These are phyloP conservation scores for Cercophora scortea DNA, from an alignment of 495 filamentous ascomycete species.

Conservation along the genomic window DNA sequence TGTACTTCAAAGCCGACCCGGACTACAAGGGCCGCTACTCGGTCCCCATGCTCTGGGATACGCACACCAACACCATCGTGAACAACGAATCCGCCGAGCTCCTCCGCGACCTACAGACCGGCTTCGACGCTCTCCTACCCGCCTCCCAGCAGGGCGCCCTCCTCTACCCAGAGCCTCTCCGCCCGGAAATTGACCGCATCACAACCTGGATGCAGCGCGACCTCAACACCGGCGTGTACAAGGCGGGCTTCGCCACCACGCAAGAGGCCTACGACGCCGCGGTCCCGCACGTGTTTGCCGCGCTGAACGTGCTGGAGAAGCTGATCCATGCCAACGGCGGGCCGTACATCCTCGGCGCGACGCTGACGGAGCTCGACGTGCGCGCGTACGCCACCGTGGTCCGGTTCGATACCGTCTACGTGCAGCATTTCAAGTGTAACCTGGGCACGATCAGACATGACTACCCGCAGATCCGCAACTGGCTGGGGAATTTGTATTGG, in stretches of 20 bases:
- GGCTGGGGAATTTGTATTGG: conserved; percentile 64
- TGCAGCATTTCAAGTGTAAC: conserved; percentile 94
- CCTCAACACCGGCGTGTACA: conserved; percentile 43
- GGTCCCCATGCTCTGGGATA: conserved; percentile 73
- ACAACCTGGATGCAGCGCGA: conserved; percentile 72
- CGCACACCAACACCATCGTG: conserved; percentile 60
- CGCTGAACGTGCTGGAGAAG: neutral
- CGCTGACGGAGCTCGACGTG: conserved; percentile 75
- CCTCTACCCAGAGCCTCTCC: conserved; percentile 55
- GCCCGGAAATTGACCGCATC: conserved; percentile 58
- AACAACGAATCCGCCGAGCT: conserved; percentile 81
- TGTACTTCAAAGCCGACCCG: conserved; percentile 65
- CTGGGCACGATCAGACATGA: conserved; percentile 72
- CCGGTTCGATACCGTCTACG: conserved; percentile 82
- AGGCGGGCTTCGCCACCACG: conserved; percentile 43
- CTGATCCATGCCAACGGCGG: neutral
- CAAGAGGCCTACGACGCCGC: conserved; percentile 66
- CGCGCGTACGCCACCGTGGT: conserved; percentile 73
- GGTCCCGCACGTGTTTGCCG: neutral
- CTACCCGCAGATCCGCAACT: conserved; percentile 60
- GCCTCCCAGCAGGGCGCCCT: conserved; percentile 42
- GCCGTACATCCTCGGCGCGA: conserved; percentile 60
- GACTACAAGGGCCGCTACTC: conserved; percentile 66
- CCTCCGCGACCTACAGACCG: conserved; percentile 59
- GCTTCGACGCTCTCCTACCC: conserved; percentile 64